Conservation (phyloP, 352 stramenopile genomes). For the Phytophthora podocarpi region DNA sequence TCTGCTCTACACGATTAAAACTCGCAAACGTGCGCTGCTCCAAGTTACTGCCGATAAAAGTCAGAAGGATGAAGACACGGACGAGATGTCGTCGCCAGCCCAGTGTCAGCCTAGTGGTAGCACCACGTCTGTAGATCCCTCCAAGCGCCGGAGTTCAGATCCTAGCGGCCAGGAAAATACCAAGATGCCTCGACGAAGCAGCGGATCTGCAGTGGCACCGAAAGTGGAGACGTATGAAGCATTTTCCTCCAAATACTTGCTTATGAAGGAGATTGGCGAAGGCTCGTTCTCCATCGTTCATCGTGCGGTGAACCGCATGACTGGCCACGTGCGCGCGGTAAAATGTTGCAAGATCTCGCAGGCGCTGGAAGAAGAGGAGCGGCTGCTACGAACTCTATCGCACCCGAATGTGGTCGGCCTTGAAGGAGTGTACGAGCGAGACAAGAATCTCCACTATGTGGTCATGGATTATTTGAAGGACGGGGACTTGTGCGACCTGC, state of each 20-base stretch:
- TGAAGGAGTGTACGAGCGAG: slow-evolving; percentile 71
- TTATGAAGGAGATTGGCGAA: slow-evolving; percentile 86
- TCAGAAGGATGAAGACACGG: slow-evolving; percentile 16
- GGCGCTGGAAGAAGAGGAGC: slow-evolving; percentile 72
- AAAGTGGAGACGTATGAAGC: slow-evolving; percentile 25
- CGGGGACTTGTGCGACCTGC: slow-evolving; percentile 74
- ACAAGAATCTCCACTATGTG: slow-evolving; percentile 76
- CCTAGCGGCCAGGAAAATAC: not conserved
- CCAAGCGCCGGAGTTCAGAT: not conserved
- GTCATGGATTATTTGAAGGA: slow-evolving; percentile 85
- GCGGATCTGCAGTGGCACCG: not conserved
- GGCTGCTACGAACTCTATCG: slow-evolving; percentile 58
- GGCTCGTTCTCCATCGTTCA: slow-evolving; percentile 86
- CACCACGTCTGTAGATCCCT: not conserved
- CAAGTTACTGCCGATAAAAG: slow-evolving; percentile 5
- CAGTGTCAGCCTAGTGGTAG: not conserved
- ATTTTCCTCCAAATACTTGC: slow-evolving; percentile 66
- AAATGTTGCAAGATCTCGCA: slow-evolving; percentile 79
- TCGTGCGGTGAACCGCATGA: slow-evolving; percentile 71
- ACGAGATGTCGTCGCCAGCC: not conserved
- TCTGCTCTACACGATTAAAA: slow-evolving; percentile 57
- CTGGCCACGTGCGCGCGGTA: slow-evolving; percentile 62
- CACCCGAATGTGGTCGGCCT: slow-evolving; percentile 75
- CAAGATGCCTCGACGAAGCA: slow-evolving; percentile 13
- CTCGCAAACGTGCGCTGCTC: slow-evolving; percentile 40